Evolutionary conservation across 768 basidiomycete species (phyloP), one percentile per base, ranked within the genome.

Genomic region (Crucibulum laeve): DNA sequence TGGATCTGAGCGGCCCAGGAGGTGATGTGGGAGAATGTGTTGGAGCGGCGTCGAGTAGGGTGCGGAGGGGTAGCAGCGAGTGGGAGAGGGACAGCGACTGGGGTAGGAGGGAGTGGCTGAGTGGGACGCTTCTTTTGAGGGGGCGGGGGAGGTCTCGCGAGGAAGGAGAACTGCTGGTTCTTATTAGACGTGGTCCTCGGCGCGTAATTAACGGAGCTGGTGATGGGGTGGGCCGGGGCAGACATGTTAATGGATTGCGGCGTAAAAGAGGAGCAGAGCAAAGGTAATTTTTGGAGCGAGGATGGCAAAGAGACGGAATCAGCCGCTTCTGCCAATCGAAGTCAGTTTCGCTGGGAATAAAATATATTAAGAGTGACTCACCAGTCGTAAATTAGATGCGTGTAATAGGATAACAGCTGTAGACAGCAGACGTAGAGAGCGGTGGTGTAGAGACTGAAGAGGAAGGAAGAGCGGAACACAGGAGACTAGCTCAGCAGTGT

Each of bases 1-100:
- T 82, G 78, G 43, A 88, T 82, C 49, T 65, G 69, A 15, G 77
- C 63, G 4, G 77, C 82, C 86, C 86, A 89, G 28, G 76, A 50
- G 13, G 73, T 54, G 36, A 87, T 84, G 28, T 69, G 54, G 2
- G 73, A 63, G 50, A 69, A 69, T 1, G 77, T 71, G 41, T 64
- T 70, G 17, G 77, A 72, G 49, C 68, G 67, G 44, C 50, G 52
- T 48, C 55, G 50, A 47, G 51, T 35, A 40, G 48, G 44, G 24
- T 38, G 32, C 42, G 61, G 57, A 5, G 40, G 36, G 2, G 44
- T 42, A 10, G 53, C 11, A 7, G 18, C 10, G 49, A 18, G 45
- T 48, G 7, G 49, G 46, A 13, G 6, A 8, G 24, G 17, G 5
- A 25, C 18, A 22, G 47, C 45, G 17, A 46, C 28, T 10, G 62